Conservation (phyloP, 352 stramenopile genomes). For the Saprolegnia parasitica region DNA sequence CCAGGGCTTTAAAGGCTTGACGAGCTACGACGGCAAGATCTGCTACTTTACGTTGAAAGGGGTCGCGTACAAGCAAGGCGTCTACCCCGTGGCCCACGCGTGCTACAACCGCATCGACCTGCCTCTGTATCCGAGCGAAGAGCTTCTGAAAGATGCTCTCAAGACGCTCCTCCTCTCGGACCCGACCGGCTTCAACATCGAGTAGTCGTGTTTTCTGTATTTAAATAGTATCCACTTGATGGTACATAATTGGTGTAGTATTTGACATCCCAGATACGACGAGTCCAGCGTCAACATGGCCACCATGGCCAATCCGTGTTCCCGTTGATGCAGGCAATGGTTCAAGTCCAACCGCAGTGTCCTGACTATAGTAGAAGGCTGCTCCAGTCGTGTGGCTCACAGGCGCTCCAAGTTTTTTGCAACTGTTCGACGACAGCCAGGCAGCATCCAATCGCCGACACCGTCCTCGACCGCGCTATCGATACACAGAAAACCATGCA, state of each 20-base stretch:
- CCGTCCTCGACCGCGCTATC: too few relatives aligned
- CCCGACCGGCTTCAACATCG: constrained; percentile 90
- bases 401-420: too few relatives aligned
- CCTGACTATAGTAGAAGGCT: too few relatives aligned
- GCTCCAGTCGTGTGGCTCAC: too few relatives aligned
- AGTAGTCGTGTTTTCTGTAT: constrained; percentile 35
- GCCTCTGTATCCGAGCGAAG: constrained; percentile 78
- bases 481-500: too few relatives aligned
- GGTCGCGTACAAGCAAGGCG: constrained; percentile 51
- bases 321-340: too few relatives aligned
- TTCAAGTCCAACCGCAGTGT: too few relatives aligned
- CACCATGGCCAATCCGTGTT: too few relatives aligned
- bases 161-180: constrained; percentile 96
- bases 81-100: constrained; percentile 75
- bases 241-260: background rate
- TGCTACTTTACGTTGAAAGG: constrained; percentile 68
- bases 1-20: constrained; percentile 77
- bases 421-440: too few relatives aligned
- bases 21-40: constrained; percentile 80
- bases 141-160: constrained; percentile 92
- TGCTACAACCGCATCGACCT: constrained; percentile 85
- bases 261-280: too few relatives aligned
- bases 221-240: background rate
- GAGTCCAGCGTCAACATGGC: too few relatives aligned
- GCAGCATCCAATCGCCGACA: too few relatives aligned